Base-by-base conservation (phyloP, 2,329 filamentous ascomycete species). In the Fusarium mundagurra region DNA sequence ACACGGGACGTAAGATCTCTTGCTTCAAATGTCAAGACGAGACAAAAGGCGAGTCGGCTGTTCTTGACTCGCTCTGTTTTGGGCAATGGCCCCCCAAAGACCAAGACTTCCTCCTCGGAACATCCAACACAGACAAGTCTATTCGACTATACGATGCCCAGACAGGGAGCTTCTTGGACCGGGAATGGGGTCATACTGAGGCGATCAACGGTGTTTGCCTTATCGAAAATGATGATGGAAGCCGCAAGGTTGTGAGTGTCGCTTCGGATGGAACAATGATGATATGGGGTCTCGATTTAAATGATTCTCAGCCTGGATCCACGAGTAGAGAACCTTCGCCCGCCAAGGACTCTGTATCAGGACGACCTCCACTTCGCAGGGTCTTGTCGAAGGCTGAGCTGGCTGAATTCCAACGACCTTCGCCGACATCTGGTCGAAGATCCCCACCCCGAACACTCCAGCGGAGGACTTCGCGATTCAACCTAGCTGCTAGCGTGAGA, bases 171-270 rank as follows among this genome's bases (percentile, higher is more conserved):
- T 92, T 99, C 65, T 84, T 98, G 34, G 93, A 95, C 58, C 91
- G 94, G 45, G 96, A 98, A 83, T 98, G 95, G 90, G 96, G 96
- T 3, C 96, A 99, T 77, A 98, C 95, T 0, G 95, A 98, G 80
- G 93, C 95, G 14, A 94, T 99, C 73, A 97, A 94, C 59, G 95
- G 95, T 69, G 91, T 97, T 24, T 89, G 93, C 8, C 84, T 98
- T 24, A 81, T 96, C 17, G 89, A 93, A 62, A 86, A 86, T 13
- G 86, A 87, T 1, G 88, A 89, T 22, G 85, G 86, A 22, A 83
- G 85, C 33, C 88, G 88, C 60, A 88, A 87, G 68, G 84, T 94
- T 47, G 89, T 96, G 60, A 95, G 92, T 74, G 93, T 93, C 38
- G 94, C 93, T 4, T 90, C 92, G 10, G 94, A 96, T 80, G 93